Evolutionary conservation across 2,329 filamentous ascomycete species (phyloP).

Genomic region (Fusarium marasasianum): DNA sequence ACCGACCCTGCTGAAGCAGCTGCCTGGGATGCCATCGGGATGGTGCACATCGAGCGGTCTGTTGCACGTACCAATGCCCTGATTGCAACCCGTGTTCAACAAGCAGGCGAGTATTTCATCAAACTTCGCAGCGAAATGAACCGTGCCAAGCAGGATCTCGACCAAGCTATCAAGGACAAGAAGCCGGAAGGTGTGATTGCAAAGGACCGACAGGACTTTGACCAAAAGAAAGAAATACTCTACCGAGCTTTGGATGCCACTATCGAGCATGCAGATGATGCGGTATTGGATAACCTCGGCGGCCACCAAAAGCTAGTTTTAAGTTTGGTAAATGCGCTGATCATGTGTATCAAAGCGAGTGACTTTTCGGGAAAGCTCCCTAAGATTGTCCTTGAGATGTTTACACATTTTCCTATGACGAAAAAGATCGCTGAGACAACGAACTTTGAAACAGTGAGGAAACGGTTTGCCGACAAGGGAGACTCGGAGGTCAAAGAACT

Average conservation of each 20-base stretch:
- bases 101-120: conserved; percentile 61
- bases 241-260: conserved; percentile 63
- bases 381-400: conserved; percentile 66
- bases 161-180: conserved; percentile 56
- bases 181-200: conserved; percentile 49
- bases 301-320: conserved; percentile 66
- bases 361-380: conserved; percentile 64
- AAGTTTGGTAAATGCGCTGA: conserved; percentile 63
- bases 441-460: conserved; percentile 72
- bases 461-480: conserved; percentile 70
- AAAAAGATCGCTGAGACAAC: conserved; percentile 70
- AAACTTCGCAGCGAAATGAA: conserved; percentile 59
- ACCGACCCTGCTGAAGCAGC: conserved; percentile 57
- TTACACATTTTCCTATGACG: conserved; percentile 70
- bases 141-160: conserved; percentile 56
- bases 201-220: conserved; percentile 53
- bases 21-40: conserved; percentile 63
- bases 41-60: conserved; percentile 58
- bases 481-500: conserved; percentile 71
- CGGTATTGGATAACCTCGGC: conserved; percentile 66
- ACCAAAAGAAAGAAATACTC: conserved; percentile 59
- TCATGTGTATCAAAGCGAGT: conserved; percentile 61
- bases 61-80: conserved; percentile 50
- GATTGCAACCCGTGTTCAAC: conserved; percentile 60
- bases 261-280: conserved; percentile 62